A percentile compares a stretch with the other conserved stretches of the same genome.
Evolutionary conservation across 371 early-diverging fungal genomes (phyloP).

Genomic region (Mucor indicus): DNA sequence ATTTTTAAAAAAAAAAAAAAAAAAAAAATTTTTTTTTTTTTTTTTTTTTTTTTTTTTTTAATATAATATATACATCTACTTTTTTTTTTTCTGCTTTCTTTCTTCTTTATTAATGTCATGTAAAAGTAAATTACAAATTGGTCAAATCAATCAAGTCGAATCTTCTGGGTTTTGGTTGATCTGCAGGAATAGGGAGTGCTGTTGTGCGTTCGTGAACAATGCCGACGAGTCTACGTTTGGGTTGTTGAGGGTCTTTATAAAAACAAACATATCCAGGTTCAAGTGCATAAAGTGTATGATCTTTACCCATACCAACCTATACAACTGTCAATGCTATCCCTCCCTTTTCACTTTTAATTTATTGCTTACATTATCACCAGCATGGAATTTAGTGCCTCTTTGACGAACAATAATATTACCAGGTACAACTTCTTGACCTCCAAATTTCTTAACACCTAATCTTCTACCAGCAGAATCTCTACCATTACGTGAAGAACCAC

Average conservation of each 20-base stretch:
- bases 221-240: constrained; percentile 76
- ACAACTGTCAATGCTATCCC: too few relatives aligned
- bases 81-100: constrained; percentile 1
- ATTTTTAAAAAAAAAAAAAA: too few relatives aligned
- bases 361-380: constrained; percentile 79
- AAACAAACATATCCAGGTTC: constrained; percentile 85
- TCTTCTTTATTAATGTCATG: background rate
- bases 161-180: constrained; percentile 68
- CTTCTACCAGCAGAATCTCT: constrained; percentile 93
- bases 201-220: constrained; percentile 68
- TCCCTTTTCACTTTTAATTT: background rate
- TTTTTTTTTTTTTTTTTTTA: too few relatives aligned
- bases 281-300: constrained; percentile 88
- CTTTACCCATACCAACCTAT: constrained; percentile 86
- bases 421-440: constrained; percentile 78
- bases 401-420: constrained; percentile 94
- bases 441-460: constrained; percentile 90
- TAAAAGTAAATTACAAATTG: constrained; percentile 28
- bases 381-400: constrained; percentile 88
- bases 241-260: constrained; percentile 70
- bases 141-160: constrained; percentile 71
- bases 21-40: background rate
- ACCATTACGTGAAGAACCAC: constrained; percentile 91
- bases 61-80: constrained; percentile 14
- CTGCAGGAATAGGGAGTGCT: constrained; percentile 61